These are phyloP conservation scores for Suhomyces vadensis DNA, from an alignment of 805 yeast species.

Conservation along the genomic window DNA sequence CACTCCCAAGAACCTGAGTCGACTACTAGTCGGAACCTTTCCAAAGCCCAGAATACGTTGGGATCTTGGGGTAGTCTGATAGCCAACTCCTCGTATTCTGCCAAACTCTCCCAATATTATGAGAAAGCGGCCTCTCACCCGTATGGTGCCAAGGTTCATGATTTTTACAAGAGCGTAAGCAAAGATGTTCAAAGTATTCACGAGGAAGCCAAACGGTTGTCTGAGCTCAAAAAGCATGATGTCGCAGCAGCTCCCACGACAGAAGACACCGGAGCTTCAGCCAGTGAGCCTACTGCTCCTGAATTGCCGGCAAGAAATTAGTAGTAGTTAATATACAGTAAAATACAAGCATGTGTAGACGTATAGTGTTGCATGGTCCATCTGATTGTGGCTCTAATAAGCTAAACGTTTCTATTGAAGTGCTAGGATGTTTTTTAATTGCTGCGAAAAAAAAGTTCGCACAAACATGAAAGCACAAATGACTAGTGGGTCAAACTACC, in stretches of 20 bases:
- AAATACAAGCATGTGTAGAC: neutral
- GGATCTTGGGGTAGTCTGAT: constrained; percentile 40
- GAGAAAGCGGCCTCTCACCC: constrained; percentile 48
- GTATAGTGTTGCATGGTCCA: too few species aligned
- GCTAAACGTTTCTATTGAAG: too few species aligned
- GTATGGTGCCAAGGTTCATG: constrained; percentile 60
- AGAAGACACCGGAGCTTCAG: neutral
- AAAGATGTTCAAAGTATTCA: constrained; percentile 65
- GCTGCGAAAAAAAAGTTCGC: constrained; percentile 5
- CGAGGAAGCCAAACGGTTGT: constrained; percentile 70
- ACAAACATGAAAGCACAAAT: constrained; percentile 2
- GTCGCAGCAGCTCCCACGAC: constrained; percentile 2
- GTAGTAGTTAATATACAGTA: too few species aligned
- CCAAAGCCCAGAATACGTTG: constrained; percentile 25
- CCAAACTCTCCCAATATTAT: constrained; percentile 44
- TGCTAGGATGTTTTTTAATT: neutral
- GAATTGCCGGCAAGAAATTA: neutral
- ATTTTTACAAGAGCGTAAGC: constrained; percentile 56
- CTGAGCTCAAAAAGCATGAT: constrained; percentile 52
- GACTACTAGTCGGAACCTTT: constrained; percentile 31
- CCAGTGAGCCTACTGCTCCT: neutral
- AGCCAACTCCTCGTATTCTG: constrained; percentile 33
- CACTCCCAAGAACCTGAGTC: constrained; percentile 58
- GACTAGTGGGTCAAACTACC: neutral
- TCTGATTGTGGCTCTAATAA: too few species aligned